These are phyloP conservation scores for Kentomonas sorsogonicus DNA, from an alignment of 208 protist species.

Conservation along the genomic window DNA sequence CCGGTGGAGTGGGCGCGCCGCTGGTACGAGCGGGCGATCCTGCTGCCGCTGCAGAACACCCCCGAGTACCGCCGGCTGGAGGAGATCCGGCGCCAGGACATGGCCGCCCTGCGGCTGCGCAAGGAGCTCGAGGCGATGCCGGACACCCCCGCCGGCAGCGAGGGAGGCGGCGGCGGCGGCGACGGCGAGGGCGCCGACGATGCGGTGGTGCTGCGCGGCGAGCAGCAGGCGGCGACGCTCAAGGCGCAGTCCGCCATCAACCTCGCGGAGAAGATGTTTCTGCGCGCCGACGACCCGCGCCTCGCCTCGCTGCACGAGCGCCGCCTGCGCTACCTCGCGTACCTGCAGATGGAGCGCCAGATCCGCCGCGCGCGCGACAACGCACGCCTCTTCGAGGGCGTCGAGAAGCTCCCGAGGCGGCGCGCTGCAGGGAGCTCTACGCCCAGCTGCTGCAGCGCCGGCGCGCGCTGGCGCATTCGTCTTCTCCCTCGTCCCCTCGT, in stretches of 20 bases:
- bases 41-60: conserved; percentile 62
- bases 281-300: conserved; percentile 58
- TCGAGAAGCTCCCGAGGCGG: conserved; percentile 56
- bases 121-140: conserved; percentile 19
- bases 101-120: conserved; percentile 17
- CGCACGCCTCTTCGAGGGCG: conserved; percentile 51
- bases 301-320: conserved; percentile 66
- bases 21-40: conserved; percentile 80
- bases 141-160: not conserved
- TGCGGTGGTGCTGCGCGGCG: not conserved
- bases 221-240: not conserved
- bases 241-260: conserved; percentile 36
- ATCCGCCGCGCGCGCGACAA: conserved; percentile 72
- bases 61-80: conserved; percentile 67
- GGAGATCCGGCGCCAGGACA: conserved; percentile 43
- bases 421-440: conserved; percentile 45
- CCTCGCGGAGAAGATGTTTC: conserved; percentile 80
- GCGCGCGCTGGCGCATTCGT: conserved; percentile 10
- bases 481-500: not conserved
- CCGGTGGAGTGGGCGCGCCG: conserved; percentile 79
- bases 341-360: conserved; percentile 79
- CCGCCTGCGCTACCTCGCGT: conserved; percentile 75
- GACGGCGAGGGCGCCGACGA: not conserved
- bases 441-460: conserved; percentile 36
- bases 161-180: not conserved